Percentiles rank a stretch among this genome's conserved stretches.
phyloP scores from a whole-genome alignment of 2,329 filamentous ascomycete species.

The Lecanicillium sp. region DNA sequence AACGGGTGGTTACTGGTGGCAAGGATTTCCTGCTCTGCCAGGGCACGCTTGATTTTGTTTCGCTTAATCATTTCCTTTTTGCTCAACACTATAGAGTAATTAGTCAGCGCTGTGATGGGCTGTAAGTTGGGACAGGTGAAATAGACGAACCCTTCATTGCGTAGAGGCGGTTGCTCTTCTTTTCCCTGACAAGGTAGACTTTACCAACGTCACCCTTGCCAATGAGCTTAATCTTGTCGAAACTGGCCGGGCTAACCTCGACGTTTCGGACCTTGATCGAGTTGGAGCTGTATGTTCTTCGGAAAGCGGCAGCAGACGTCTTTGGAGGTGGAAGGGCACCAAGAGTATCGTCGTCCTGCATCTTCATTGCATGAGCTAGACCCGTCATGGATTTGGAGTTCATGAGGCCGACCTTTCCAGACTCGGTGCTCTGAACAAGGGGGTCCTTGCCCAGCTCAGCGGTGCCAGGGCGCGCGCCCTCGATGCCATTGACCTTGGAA shows the following conservation, averaged over 20 bases:
- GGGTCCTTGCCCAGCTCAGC: conserved; percentile 83
- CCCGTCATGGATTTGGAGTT: conserved; percentile 21
- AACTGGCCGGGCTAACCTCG: conserved; percentile 89
- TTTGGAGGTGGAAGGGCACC: conserved; percentile 57
- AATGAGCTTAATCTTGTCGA: conserved; percentile 99
- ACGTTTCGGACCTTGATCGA: conserved; percentile 98
- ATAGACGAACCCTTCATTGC: conserved; percentile 84
- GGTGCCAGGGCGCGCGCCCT: conserved; percentile 67
- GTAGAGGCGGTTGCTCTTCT: conserved; percentile 92
- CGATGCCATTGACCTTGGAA: conserved; percentile 26
- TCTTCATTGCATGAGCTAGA: conserved; percentile 26
- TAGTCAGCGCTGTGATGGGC: background rate
- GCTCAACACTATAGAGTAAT: conserved; percentile 64
- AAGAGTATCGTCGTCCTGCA: conserved; percentile 43
- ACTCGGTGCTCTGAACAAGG: conserved; percentile 43
- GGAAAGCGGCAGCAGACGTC: conserved; percentile 64
- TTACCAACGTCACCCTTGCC: conserved; percentile 98
- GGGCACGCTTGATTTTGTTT: conserved; percentile 98
- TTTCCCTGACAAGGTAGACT: conserved; percentile 94
- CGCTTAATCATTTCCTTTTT: conserved; percentile 99
- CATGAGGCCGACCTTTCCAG: conserved; percentile 30
- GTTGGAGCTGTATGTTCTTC: conserved; percentile 96
- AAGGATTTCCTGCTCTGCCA: conserved; percentile 96
- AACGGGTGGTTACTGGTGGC: conserved; percentile 98
- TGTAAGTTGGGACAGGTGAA: background rate